Conservation (phyloP, 495 filamentous ascomycete species). For the Saxophila tyrrhenica region DNA sequence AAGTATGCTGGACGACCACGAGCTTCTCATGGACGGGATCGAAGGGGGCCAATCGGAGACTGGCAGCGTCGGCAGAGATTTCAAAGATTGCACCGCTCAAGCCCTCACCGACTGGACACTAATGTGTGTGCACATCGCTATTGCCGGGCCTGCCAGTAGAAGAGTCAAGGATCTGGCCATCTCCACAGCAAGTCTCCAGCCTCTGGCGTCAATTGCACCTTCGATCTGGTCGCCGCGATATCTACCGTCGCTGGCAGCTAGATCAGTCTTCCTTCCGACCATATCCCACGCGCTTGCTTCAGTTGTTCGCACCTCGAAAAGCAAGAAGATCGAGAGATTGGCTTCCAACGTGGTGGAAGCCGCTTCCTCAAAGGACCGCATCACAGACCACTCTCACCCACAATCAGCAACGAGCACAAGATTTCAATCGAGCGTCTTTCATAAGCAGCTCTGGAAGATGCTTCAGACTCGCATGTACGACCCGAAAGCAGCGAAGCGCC, state of each 20-base stretch:
- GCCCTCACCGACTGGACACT: neutral
- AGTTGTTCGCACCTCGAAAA: neutral
- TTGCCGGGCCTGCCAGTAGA: neutral
- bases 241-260: slow-evolving; percentile 18
- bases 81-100: neutral
- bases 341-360: neutral
- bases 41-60: neutral
- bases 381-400: neutral
- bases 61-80: neutral
- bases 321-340: neutral
- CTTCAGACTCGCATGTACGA: neutral
- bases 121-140: neutral
- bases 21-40: neutral
- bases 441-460: neutral
- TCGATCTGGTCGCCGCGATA: slow-evolving; percentile 24
- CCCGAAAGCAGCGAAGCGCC: neutral
- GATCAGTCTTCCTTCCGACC: slow-evolving; percentile 23
- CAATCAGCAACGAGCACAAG: neutral
- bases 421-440: neutral
- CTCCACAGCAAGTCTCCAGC: slow-evolving; percentile 6
- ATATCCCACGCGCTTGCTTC: slow-evolving; percentile 16
- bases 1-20: neutral
- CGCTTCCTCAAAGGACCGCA: neutral
- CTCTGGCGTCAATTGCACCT: slow-evolving; percentile 21
- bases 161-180: slow-evolving; percentile 15